These are phyloP conservation scores for Musa schizocarpa DNA, from an alignment of 176 grass and related monocot species.

Conservation along the genomic window DNA sequence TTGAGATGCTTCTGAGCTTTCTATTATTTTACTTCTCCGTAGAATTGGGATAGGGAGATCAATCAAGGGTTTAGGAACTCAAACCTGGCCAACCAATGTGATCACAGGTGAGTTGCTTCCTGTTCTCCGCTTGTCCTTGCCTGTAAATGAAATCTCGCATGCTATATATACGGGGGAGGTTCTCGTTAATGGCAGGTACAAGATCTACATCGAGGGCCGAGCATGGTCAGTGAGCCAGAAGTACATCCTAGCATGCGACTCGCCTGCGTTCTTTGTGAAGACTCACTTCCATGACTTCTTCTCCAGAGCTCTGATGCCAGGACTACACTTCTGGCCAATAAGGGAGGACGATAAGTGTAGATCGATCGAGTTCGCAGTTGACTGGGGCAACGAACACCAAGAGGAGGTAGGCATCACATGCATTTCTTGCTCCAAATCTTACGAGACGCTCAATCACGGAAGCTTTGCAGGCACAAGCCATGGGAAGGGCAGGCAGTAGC, in stretches of 20 bases:
- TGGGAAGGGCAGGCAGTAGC: conserved; percentile 33
- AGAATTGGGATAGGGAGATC: conserved; percentile 40
- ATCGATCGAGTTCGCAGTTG: conserved; percentile 50
- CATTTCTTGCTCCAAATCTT: not conserved
- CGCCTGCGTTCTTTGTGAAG: conserved; percentile 38
- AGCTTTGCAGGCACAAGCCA: conserved; percentile 35
- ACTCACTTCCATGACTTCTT: conserved; percentile 63
- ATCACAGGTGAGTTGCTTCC: conserved; percentile 26
- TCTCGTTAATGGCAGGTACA: conserved; percentile 28
- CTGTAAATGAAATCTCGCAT: conserved; percentile 36
- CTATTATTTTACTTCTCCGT: not conserved
- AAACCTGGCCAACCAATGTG: conserved; percentile 53
- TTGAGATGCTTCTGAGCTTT: too few relatives aligned
- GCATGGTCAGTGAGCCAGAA: conserved; percentile 85
- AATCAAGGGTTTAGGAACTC: conserved; percentile 35
- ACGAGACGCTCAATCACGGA: conserved; percentile 36
- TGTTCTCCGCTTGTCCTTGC: not conserved
- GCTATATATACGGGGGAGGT: not conserved
- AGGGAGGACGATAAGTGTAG: conserved; percentile 28
- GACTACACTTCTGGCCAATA: conserved; percentile 75
- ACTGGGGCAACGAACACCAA: conserved; percentile 67
- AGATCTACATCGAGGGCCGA: conserved; percentile 58
- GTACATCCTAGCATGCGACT: conserved; percentile 83
- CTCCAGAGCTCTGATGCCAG: conserved; percentile 50
- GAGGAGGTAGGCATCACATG: conserved; percentile 19